Base-by-base conservation (phyloP, 23 red algal genomes). In the Gracilariopsis chorda region DNA sequence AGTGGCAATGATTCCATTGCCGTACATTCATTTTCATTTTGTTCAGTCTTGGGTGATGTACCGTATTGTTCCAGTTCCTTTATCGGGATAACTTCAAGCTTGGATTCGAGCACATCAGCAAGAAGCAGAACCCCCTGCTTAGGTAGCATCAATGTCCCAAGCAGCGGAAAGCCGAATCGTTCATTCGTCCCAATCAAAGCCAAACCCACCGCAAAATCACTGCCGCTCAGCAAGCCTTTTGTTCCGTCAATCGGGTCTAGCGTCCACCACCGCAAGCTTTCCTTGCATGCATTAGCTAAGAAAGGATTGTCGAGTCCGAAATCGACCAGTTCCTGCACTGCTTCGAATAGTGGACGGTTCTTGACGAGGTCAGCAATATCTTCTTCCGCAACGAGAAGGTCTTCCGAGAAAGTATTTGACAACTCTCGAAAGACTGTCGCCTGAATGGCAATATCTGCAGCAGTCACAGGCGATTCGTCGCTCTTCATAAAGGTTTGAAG, bases 191-290 rank as follows among this genome's bases (percentile, higher is more conserved):
- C 23, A 16, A 53, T 32, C 25, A 67, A 44, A 0, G 80, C 56
- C 43, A 85, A 44, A 4, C 80, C 80, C 25, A 85, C 43, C 1
- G 80, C 80, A 43, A 57, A 85, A 16, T 59, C 60, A 21, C 56
- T 40, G 27, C 61, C 61, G 6, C 55, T 27, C 36, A 85, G 7
- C 23, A 85, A 46, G 12, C 80, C 80, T 46, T 69, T 64, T 32
- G 80, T 85, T n/a, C 80, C 80, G 24, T 85, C 80, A 29, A 85
- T 85, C 40, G 80, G 80, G 20, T 85, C 80, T 25, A 64, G 21
- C 0, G 46, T 52, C 80, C 80, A 85, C 57, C 45, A 49, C 16
- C 56, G 42, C 0, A 57, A 32, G 7, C 39, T 20, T 41, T 11
- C 16, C 14, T 64, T 85, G 51, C 17, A 48, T 11, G 48, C 30